Base-by-base conservation (phyloP, 2,329 filamentous ascomycete genomes). In the Cercospora nicotianae region DNA sequence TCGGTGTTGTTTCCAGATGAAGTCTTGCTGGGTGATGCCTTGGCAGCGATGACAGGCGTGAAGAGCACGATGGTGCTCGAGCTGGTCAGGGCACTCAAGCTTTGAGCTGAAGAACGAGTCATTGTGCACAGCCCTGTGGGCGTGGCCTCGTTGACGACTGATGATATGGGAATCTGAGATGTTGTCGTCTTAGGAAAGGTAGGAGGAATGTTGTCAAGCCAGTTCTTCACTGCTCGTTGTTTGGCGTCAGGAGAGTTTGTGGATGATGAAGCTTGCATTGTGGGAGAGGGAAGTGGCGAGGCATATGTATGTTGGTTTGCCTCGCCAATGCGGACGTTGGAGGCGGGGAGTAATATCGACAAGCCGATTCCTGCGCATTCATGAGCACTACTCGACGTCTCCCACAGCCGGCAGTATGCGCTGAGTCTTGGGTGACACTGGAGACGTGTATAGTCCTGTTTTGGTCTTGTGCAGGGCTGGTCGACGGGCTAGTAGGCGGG, bases 1-100 rank as follows among this genome's bases (percentile, higher is more conserved):
- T 94, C 91, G 73, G 80, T 83, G 55, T 82, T 81, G 55, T 79
- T 60, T 4, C 23, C 30, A 4, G 63, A 36, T 48, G 58, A 74
- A 71, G 79, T 79, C 67, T 78, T 79, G 72, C 79, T 81, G 69
- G 80, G 75, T 58, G 83, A 86, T 23, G 83, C 63, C 10, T 67
- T 66, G 51, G 66, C 18, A 6, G 70, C 68, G 8, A 78, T 72
- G 20, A 76, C 74, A 10, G 83, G 83, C 1, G 83, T 83, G 73
- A 84, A 81, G 18, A 84, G 78, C 0, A 83, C 77, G 53, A 85
- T 78, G 8, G 79, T 69, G 42, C 81, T 78, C 5, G 79, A 77
- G 62, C 78, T 76, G 30, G 80, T 73, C 8, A 83, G 76, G 18
- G 72, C 74, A 51, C 67, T 51, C 42, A 71, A 57, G 39, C 67